Conservation (phyloP, 257 asterid genomes). For the Rauvolfia tetraphylla region DNA sequence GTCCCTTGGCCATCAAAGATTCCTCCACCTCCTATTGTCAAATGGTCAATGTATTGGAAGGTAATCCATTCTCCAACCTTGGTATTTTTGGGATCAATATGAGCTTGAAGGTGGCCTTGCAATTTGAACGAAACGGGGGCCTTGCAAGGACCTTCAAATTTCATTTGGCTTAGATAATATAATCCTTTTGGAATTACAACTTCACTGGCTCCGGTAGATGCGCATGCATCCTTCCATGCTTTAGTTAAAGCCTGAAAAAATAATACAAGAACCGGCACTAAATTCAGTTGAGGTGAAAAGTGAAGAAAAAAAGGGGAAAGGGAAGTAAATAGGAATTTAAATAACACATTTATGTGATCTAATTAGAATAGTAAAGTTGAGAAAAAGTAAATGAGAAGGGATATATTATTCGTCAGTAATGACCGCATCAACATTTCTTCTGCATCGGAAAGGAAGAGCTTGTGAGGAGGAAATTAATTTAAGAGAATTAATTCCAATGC, state of each 20-base stretch:
- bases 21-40: neutral
- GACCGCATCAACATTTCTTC: too few relatives aligned
- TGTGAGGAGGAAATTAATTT: too few relatives aligned
- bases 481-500: too few relatives aligned
- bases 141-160: neutral
- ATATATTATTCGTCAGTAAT: too few relatives aligned
- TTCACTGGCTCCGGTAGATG: neutral
- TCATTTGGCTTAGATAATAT: neutral
- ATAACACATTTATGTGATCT: too few relatives aligned
- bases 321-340: neutral
- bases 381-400: too few relatives aligned
- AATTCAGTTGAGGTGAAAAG: neutral
- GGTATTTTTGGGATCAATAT: neutral
- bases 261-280: neutral
- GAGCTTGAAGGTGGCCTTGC: conserved; percentile 1
- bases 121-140: neutral
- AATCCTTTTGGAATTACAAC: neutral
- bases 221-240: conserved; percentile 4
- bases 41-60: neutral
- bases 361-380: too few relatives aligned
- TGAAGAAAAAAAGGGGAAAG: neutral
- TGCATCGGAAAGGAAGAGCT: too few relatives aligned
- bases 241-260: neutral
- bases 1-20: conserved; percentile 5
- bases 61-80: neutral